A percentile compares a stretch with the other conserved stretches of the same genome.
phyloP scores from a whole-genome alignment of 176 grass and related monocot species.

The Cenchrus americanus region DNA sequence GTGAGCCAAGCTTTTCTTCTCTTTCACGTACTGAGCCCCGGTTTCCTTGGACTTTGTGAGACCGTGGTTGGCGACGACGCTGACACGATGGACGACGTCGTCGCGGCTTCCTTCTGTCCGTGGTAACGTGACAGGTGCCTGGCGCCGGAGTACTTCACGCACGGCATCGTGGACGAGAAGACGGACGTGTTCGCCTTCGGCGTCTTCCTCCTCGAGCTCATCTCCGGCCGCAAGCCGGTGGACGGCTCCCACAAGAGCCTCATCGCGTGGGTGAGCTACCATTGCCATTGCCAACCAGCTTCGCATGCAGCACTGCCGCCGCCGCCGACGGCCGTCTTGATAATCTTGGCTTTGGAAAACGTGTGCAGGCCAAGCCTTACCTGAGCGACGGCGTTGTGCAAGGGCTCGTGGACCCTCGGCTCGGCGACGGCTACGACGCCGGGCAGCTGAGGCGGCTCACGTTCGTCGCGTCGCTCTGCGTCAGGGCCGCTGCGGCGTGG shows the following conservation, averaged over 20 bases:
- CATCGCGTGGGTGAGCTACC: constrained; percentile 64
- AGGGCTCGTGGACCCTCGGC: constrained; percentile 72
- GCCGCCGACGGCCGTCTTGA: too few relatives aligned
- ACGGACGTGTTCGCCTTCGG: constrained; percentile 97
- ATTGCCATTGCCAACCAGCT: too few relatives aligned
- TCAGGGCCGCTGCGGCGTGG: constrained; percentile 62
- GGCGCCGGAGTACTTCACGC: constrained; percentile 94
- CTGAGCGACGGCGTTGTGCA: constrained; percentile 69
- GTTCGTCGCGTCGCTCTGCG: constrained; percentile 87
- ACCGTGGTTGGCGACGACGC: not conserved
- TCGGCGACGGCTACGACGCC: constrained; percentile 73
- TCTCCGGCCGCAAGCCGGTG: constrained; percentile 85
- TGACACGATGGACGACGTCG: not conserved
- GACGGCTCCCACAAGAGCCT: constrained; percentile 90
- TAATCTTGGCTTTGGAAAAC: not conserved
- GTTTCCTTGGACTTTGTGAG: not conserved
- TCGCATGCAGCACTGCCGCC: not conserved
- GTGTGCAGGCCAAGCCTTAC: constrained; percentile 78
- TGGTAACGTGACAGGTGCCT: constrained; percentile 53
- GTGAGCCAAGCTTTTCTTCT: constrained; percentile 29
- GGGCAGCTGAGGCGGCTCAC: constrained; percentile 77
- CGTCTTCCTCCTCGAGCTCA: constrained; percentile 94
- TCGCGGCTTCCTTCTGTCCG: not conserved
- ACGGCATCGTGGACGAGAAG: constrained; percentile 94
- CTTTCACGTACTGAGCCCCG: too few relatives aligned